Base-by-base conservation (phyloP, 352 stramenopile species). In the Phytopythium delawarense region DNA sequence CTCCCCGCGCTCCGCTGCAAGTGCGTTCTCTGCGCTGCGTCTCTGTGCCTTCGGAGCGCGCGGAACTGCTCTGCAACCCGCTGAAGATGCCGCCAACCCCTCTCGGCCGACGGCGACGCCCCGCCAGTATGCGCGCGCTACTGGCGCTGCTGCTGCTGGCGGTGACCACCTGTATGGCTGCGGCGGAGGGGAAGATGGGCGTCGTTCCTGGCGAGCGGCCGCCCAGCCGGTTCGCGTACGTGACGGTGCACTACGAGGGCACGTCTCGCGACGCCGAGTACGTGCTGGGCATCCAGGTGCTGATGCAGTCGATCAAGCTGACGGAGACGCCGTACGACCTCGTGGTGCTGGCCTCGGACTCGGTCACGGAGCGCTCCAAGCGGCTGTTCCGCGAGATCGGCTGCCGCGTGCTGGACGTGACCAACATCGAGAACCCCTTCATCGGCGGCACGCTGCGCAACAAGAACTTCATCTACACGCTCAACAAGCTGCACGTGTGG, bases 401-500 rank as follows among this genome's bases (percentile, higher is more conserved):
- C 51, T 95, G 86, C 64, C 79, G 84, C 58, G 82, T 96, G 21
- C 61, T 92, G 40, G 86, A 95, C 65, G 87, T 96, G 34, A 83
- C 71, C 35, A 94, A 96, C 67, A 95, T 96, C 50, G 74, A 92
- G 50, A 96, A 96, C 61, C 88, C 88, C 44, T 96, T 92, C 53
- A 58, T 91, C 0, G 79, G 83, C 25, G 72, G 83, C 28, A 92
- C 84, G 45, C 71, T 92, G 4, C 67, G 62, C 53, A 96, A 96
- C 78, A 91, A 93, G 66, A 81, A 84, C 70, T 96, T 96, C 61
- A 93, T 94, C 72, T 95, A 88, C 79, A 96, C 86, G 59, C 75
- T 96, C 60, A 96, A 96, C 75, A 96, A 96, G 65, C 75, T 96
- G 39, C 87, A 93, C 67, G 86, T 96, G 42, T 96, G 88, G 84